Evolutionary conservation across 306 rosid species (phyloP).

Genomic region (Senna siamea): DNA sequence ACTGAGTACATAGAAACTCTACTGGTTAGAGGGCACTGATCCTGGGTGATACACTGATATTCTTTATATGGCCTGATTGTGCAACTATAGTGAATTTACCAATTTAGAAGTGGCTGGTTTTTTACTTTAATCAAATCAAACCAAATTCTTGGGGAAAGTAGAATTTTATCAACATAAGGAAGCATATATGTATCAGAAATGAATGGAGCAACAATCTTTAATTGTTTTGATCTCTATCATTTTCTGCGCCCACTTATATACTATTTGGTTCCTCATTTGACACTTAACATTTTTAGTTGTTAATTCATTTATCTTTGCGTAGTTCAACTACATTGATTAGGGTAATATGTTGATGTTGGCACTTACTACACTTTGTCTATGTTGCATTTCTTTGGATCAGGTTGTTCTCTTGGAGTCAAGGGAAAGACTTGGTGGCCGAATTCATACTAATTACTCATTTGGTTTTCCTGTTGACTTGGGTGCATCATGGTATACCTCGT

Average conservation of each 20-base stretch:
- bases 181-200: too few species aligned
- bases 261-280: constrained; percentile 1
- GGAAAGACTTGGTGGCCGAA: constrained; percentile 92
- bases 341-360: neutral
- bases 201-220: neutral
- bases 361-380: neutral
- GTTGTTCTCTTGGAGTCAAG: constrained; percentile 88
- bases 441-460: constrained; percentile 87
- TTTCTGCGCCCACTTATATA: neutral
- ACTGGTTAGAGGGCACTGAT: neutral
- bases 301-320: neutral
- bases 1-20: constrained; percentile 18
- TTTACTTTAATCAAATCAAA: constrained; percentile 17
- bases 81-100: constrained; percentile 9
- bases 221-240: neutral
- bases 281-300: constrained; percentile 4
- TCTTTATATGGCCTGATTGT: neutral
- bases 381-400: constrained; percentile 48
- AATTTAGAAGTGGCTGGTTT: constrained; percentile 23
- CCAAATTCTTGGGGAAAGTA: neutral
- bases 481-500: constrained; percentile 78
- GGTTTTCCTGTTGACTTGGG: constrained; percentile 98
- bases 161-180: neutral
- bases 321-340: neutral
- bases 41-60: too few species aligned